A percentile compares a stretch with the other conserved stretches of the same genome.
phyloP scores from a whole-genome alignment of 2,329 filamentous ascomycete genomes.

The Zarea fungicola region DNA sequence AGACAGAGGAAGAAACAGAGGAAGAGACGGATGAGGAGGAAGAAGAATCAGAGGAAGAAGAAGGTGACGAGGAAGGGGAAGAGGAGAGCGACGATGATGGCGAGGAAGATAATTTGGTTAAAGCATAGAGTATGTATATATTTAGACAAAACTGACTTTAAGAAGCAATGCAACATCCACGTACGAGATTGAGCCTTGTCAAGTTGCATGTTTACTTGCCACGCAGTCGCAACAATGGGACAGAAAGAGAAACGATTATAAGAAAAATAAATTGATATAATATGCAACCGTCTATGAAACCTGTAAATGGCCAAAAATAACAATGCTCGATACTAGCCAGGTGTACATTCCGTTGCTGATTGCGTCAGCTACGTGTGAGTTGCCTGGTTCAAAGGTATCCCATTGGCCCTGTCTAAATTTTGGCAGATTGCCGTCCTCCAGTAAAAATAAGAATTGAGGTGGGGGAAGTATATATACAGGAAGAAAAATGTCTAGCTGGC shows the following conservation, averaged over 20 bases:
- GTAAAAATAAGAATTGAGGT: no score
- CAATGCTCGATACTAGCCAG: not conserved
- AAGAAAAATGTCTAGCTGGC: not conserved
- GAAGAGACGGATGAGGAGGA: constrained; percentile 48
- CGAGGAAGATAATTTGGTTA: constrained; percentile 41
- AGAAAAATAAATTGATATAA: not conserved
- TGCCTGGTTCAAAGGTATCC: no score
- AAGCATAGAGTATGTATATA: constrained; percentile 21
- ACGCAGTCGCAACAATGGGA: no score
- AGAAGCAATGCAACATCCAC: not conserved
- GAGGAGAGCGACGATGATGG: constrained; percentile 44
- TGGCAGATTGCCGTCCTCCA: no score
- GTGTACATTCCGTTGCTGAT: no score
- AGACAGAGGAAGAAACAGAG: constrained; percentile 44
- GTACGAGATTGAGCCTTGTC: no score
- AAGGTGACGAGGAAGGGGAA: constrained; percentile 38
- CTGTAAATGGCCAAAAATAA: not conserved
- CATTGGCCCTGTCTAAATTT: no score
- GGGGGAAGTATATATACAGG: not conserved
- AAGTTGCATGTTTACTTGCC: no score
- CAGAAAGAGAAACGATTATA: no score
- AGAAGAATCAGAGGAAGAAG: constrained; percentile 43
- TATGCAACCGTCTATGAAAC: not conserved
- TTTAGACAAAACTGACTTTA: not conserved
- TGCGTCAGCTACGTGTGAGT: no score